These are phyloP conservation scores for Hypoxylon fuscum DNA, from an alignment of 495 filamentous ascomycete species.

Conservation along the genomic window DNA sequence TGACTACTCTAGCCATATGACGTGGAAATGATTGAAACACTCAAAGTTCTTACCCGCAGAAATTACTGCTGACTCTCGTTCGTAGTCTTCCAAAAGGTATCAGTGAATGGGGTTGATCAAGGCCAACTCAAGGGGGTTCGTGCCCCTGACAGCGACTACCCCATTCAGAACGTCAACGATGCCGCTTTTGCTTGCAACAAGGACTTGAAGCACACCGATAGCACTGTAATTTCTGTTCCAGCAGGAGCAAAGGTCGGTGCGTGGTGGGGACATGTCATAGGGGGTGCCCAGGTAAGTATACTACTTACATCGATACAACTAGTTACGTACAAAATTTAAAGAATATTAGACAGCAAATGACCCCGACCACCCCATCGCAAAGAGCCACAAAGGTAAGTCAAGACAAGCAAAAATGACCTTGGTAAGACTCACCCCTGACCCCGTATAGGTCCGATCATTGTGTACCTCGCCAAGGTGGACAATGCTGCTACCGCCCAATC, in stretches of 20 bases:
- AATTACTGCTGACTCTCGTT: too few species aligned
- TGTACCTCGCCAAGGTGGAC: slow-evolving; percentile 61
- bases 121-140: slow-evolving; percentile 63
- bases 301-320: too few species aligned
- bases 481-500: slow-evolving; percentile 53
- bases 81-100: slow-evolving; percentile 55
- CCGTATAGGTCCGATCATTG: slow-evolving; percentile 58
- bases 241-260: slow-evolving; percentile 58
- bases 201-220: slow-evolving; percentile 45
- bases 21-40: too few species aligned
- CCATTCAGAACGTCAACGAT: slow-evolving; percentile 51
- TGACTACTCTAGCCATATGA: too few species aligned
- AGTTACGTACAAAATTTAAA: too few species aligned
- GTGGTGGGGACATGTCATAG: slow-evolving; percentile 62
- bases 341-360: slow-evolving; percentile 55
- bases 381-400: slow-evolving; percentile 52
- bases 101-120: slow-evolving; percentile 62
- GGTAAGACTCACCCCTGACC: too few species aligned
- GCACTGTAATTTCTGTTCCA: slow-evolving; percentile 56
- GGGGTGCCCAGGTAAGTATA: too few species aligned
- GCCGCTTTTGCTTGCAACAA: slow-evolving; percentile 52
- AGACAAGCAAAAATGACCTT: background rate
- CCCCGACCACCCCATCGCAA: slow-evolving; percentile 60
- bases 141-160: slow-evolving; percentile 56
- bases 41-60: too few species aligned